Percentiles rank a stretch among this genome's conserved stretches.
Conservation (phyloP, 495 filamentous ascomycete genomes). For the Tetracladium setigerum region DNA sequence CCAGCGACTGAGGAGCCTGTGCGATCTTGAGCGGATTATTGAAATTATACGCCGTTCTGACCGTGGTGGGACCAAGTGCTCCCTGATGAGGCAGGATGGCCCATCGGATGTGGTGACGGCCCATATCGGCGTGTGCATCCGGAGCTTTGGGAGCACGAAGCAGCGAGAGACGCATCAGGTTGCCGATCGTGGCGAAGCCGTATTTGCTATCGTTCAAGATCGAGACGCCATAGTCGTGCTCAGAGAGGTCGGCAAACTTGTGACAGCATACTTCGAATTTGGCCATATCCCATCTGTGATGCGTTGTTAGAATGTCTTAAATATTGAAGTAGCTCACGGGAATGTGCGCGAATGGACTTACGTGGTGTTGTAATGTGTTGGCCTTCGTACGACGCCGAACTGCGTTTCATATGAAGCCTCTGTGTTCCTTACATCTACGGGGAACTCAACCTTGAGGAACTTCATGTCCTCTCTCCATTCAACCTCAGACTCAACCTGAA, state of each 20-base stretch:
- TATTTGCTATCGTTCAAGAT: conserved; percentile 97
- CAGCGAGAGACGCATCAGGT: conserved; percentile 83
- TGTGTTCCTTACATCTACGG: conserved; percentile 83
- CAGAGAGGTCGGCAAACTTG: conserved; percentile 94
- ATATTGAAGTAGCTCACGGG: too few species aligned
- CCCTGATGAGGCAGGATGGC: conserved; percentile 85
- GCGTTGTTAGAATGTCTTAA: conserved; percentile 12
- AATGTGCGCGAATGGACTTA: conserved; percentile 24
- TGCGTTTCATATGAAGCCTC: conserved; percentile 96
- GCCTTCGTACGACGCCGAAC: conserved; percentile 78
- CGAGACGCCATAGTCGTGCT: conserved; percentile 84
- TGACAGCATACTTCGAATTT: conserved; percentile 99
- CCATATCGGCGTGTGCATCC: conserved; percentile 96
- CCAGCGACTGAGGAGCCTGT: conserved; percentile 25
- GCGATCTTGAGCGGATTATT: conserved; percentile 69
- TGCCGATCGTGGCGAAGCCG: conserved; percentile 88
- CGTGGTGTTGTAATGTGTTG: conserved; percentile 91
- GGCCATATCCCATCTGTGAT: conserved; percentile 89
- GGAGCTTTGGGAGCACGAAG: conserved; percentile 92
- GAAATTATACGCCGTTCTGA: conserved; percentile 82
- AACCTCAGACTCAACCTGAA: conserved; percentile 76
- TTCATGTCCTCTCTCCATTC: conserved; percentile 95
- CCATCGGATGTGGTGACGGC: conserved; percentile 79
- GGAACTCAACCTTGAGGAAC: conserved; percentile 98
- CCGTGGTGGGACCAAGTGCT: conserved; percentile 57